These are phyloP conservation scores for Parsonsia alboflavescens DNA, from an alignment of 257 asterid genomes.

Conservation along the genomic window DNA sequence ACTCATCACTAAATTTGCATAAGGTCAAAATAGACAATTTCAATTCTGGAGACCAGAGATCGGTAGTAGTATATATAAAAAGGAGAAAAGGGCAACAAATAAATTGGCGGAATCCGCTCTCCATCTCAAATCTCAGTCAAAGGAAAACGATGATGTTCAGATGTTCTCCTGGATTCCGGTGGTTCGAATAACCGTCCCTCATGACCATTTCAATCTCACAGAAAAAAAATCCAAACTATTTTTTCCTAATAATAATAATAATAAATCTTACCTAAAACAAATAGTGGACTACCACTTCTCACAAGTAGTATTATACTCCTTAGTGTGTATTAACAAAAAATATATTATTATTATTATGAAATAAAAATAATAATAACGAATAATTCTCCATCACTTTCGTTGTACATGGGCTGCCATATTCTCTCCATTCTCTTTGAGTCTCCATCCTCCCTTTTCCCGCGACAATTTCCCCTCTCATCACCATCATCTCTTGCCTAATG, in stretches of 20 bases:
- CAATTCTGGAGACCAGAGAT: too few species aligned
- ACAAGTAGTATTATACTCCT: too few species aligned
- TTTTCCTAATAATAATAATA: not conserved
- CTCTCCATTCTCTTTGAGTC: not conserved
- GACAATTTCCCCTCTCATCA: not conserved
- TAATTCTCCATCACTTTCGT: constrained; percentile 27
- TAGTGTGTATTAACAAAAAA: not conserved
- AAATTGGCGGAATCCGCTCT: not conserved
- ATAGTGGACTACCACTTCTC: constrained; percentile 4
- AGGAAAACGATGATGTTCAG: not conserved
- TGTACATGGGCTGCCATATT: constrained; percentile 21
- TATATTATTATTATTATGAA: too few species aligned
- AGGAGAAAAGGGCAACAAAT: not conserved
- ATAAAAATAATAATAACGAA: not conserved
- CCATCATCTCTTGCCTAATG: not conserved
- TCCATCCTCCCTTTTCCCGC: not conserved
- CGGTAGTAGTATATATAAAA: too few species aligned
- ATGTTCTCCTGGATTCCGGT: not conserved
- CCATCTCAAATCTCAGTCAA: not conserved
- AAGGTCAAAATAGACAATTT: too few species aligned
- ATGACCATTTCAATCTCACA: constrained; percentile 7
- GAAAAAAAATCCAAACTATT: too few species aligned
- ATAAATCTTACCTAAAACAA: not conserved
- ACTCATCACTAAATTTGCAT: too few species aligned
- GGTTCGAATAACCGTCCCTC: not conserved